Percentiles rank a stretch among this genome's conserved stretches.
Conservation (phyloP, 2,329 filamentous ascomycete genomes). For the Rhinocladiella similis region DNA sequence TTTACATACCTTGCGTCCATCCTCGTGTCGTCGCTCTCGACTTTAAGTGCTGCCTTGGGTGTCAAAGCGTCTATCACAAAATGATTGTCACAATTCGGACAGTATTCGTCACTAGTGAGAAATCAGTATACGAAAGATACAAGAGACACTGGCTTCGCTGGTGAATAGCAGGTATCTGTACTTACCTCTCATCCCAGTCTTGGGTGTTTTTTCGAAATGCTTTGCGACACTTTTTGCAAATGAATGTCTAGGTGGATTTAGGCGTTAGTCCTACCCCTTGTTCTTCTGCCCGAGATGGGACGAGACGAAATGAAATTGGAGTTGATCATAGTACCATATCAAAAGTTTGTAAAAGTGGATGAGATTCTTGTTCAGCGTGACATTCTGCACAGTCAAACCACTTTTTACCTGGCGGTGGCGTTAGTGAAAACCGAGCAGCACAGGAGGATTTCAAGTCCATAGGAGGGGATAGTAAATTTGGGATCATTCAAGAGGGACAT, state of each 20-base stretch:
- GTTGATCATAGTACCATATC: conserved; percentile 66
- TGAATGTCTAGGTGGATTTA: conserved; percentile 59
- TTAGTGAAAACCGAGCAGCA: not conserved
- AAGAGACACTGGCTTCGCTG: no score
- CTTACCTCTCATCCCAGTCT: conserved; percentile 81
- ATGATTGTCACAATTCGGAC: conserved; percentile 98
- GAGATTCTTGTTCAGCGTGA: conserved; percentile 77
- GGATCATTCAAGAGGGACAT: conserved; percentile 44
- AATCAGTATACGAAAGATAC: not conserved
- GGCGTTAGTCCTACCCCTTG: not conserved
- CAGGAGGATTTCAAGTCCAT: not conserved
- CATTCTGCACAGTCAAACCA: conserved; percentile 99
- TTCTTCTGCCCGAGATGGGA: not conserved
- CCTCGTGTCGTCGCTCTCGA: conserved; percentile 88
- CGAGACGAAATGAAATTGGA: no score
- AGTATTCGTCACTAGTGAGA: conserved; percentile 81
- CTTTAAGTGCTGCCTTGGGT: conserved; percentile 76
- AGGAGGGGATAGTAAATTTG: not conserved
- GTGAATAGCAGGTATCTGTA: not conserved
- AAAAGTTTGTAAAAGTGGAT: conserved; percentile 71
- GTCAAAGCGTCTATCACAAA: conserved; percentile 88
- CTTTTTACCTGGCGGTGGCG: conserved; percentile 66
- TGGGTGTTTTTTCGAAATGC: conserved; percentile 91
- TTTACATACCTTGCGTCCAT: conserved; percentile 69
- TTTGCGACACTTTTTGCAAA: conserved; percentile 99